Evolutionary conservation across 495 filamentous ascomycete species (phyloP), one percentile per base, ranked within the genome.

Genomic region (Platismatia glauca): DNA sequence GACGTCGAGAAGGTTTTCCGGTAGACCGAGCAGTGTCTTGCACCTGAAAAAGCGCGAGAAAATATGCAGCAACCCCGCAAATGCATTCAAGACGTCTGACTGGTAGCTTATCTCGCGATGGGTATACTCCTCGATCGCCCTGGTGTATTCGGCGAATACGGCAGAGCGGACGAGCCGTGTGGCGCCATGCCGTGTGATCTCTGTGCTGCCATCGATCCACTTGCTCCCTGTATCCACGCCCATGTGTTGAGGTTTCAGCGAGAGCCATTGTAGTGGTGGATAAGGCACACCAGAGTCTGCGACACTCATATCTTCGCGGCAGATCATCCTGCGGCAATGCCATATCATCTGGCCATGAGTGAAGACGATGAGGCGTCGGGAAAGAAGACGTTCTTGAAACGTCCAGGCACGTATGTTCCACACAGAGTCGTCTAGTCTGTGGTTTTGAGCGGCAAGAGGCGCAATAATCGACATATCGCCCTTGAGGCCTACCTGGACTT

Each of bases 371-470:
- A 43, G 57, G 16, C 61, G 53, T n/a, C 46, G 46, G 20, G 55
- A 60, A 8, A 63, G 61, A 33, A 63, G 52, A 22, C 61, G 34
- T 39, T 63, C 61, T 31, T 63, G 61, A 29, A 63, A 56, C 24
- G 61, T 63, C 61, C 61, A 63, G 55, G 61, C 61, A 18, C 61
- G 61, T 31, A 37, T 63, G 53, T 63, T 55, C 61, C 61, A 63
- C 11, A 44, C 53, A n/a, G 61, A 57, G 22, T 33, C 57, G 12
- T 41, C 61, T 11, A 58, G 16, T 13, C 22, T 12, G 31, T 58
- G 55, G 31, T 58, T 41, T 27, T 27, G 55, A 38, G 55, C 39
- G n/a, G 31, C 39, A 35, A 58, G 33, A 58, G 55, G 55, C 31
- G 55, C 55, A 41, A 58, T 41, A 6, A 58, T 33, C 29, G 55